Percentiles rank a stretch among this genome's conserved stretches.
These are phyloP conservation scores for Apophysomyces sp. DNA, from an alignment of 371 early-diverging fungal genomes.

Conservation along the genomic window DNA sequence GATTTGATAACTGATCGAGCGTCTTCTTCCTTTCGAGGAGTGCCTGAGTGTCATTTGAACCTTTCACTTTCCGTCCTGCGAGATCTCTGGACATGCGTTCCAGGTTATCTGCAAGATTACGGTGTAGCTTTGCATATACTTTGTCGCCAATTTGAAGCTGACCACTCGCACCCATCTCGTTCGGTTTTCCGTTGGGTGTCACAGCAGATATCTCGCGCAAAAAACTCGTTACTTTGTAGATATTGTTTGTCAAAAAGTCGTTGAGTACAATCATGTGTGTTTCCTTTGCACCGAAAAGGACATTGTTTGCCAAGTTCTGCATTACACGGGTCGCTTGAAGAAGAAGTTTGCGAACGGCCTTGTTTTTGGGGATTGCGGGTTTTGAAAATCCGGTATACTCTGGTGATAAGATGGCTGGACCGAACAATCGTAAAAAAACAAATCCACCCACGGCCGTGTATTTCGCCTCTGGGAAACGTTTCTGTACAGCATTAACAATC, in stretches of 20 bases:
- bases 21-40: conserved; percentile 41
- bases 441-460: conserved; percentile 89
- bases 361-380: conserved; percentile 39
- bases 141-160: conserved; percentile 2
- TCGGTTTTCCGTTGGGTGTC: neutral
- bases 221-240: conserved; percentile 58
- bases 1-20: conserved; percentile 73
- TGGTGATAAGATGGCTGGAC: conserved; percentile 92
- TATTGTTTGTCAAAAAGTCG: conserved; percentile 72
- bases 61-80: conserved; percentile 14
- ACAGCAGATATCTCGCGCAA: conserved; percentile 52
- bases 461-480: conserved; percentile 80
- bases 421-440: conserved; percentile 88
- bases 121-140: conserved; percentile 38
- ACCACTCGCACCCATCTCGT: neutral
- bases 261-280: conserved; percentile 84
- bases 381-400: conserved; percentile 53
- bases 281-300: conserved; percentile 92
- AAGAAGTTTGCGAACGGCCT: conserved; percentile 77
- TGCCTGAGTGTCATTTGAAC: conserved; percentile 18
- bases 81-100: conserved; percentile 38
- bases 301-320: conserved; percentile 92
- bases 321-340: conserved; percentile 91
- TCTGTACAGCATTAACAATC: conserved; percentile 69
- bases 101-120: conserved; percentile 35